Base-by-base conservation (phyloP, 192 early-diverging fungal species). In the Dimargaris verticillata region DNA sequence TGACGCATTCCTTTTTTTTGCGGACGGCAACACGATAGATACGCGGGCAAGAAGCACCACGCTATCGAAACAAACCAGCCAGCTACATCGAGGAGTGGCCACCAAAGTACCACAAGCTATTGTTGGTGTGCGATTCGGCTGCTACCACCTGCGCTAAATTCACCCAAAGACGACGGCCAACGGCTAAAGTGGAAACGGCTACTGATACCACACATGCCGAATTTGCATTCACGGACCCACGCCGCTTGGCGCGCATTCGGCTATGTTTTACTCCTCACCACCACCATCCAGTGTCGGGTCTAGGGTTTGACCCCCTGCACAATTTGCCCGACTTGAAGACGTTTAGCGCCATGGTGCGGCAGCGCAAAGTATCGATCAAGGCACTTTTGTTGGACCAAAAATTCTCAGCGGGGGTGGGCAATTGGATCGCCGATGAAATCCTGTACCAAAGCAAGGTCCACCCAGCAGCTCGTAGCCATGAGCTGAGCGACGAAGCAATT, bases 401-500 rank as follows among this genome's bases (percentile, higher is more conserved):
- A 9, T 87, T 93, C 61, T 80, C 76, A 0, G 85, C 88, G 0
- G 90, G 90, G 4, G 77, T 92, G 3, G 89, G 88, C 0, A 92
- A 91, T 68, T 92, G 88, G 88, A 72, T 92, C 14, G 88, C 88
- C 0, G 89, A 92, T 66, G 88, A 89, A 69, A 72, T 88, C 0
- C 74, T 93, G 9, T 92, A 78, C 63, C 84, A 84, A 48, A 78
- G 85, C 41, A 48, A 64, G 28, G 67, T 92, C 6, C 89, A 92
- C 62, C 91, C 91, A 14, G 66, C 60, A 15, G 77, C 83, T 61
- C 62, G 66, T 25, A 63, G 80, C 0, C 61, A 74, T 14, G 64
- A 75, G 7, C 66, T 91, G 38, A 68, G 54, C 0, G 69, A 69
- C 20, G 55, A 53, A 14, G 81, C 87, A 65, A 55, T 81, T 3